Evolutionary conservation across 1,284 basidiomycete genomes (phyloP), one percentile per base, ranked within the genome.

Genomic region (Veloboletus limbatus): DNA sequence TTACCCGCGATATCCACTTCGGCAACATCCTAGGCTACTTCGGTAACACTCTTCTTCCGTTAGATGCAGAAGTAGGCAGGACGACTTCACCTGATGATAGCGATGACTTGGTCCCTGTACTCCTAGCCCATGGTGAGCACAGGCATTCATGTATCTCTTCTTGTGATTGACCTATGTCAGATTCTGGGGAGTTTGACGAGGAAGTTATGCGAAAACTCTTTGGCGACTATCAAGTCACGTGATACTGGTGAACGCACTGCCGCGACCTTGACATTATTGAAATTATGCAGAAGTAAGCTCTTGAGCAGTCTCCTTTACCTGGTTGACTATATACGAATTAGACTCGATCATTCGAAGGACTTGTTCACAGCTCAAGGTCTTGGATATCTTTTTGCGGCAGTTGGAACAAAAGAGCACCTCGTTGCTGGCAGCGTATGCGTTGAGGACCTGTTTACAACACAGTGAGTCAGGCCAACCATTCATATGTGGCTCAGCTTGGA

Each of bases 181-280:
- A 26, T 9, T 43, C 34, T 20, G 38, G 32, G 4, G 17, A 3
- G 11, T 38, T 44, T 21, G 21, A 52, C 21, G 18, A 34, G 7
- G 4, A 27, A 8, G 9, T 51, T 3, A 34, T 54, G 34, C 11
- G 6, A 17, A 35, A 37, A 16, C 35, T 54, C n/a, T n/a, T 13
- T 54, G 11, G 18, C 2, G 8, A 14, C 41, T 3, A 13, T 40
- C 16, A 8, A 47, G 20, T 50, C 41, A 2, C 17, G 33, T 3
- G 14, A 43, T 20, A 9, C 28, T 28, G 32, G 18, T 17, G 5
- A 47, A 10, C 47, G 52, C 39, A 47, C 22, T 8, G 25, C 4
- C 1, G 39, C 42, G n/a, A 54, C 48, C 11, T 34, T 54, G 13
- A 35, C 44, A 6, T 14, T 54, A n/a, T 14, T 54, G 18, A 54